Base-by-base conservation (phyloP, 768 basidiomycete genomes). In the Dentipellis fragilis region DNA sequence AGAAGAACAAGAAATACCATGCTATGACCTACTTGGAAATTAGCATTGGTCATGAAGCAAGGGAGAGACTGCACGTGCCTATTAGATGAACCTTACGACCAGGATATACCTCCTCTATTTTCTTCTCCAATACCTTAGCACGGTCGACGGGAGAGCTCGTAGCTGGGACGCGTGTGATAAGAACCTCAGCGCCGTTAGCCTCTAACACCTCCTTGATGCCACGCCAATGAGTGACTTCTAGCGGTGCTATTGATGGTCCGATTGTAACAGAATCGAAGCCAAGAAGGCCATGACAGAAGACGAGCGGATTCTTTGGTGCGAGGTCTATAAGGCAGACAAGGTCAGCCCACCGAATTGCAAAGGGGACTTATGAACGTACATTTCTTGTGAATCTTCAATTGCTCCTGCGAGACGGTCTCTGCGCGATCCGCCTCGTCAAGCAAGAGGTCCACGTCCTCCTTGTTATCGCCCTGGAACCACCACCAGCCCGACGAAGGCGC, bases 271-370 rank as follows among this genome's bases (percentile, higher is more conserved):
- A 85, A 66, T 94, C 91, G 60, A 93, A 94, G 1, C 92, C 91
- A 8, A 97, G 77, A 1, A 96, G 78, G 9, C 94, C 95, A 66
- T 98, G 95, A 62, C 95, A 98, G 69, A 98, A 97, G 1, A 98
- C 87, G 47, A 97, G 71, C 0, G 95, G 95, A 59, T 91, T 82
- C 57, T 79, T 79, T 0, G 94, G 87, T 0, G 89, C 75, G 4
- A 80, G 78, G 65, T 94, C 89, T 92, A 51, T 38, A 29, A 48
- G 52, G 34, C 46, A 51, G 52, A 52, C 10, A 37, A n/a, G 14
- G 35, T 36, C 23, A 34, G 46, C 11, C 40, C 40, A 49, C 6
- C 49, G 2, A 42, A 34, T n/a, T n/a, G 37, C 52, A 52, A 17
- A 14, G 19, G 17, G 35, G 6, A 54, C 38, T 10, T 23, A 11